Evolutionary conservation across 768 basidiomycete genomes (phyloP), one percentile per base, ranked within the genome.

Genomic region (Lactarius trivialis): DNA sequence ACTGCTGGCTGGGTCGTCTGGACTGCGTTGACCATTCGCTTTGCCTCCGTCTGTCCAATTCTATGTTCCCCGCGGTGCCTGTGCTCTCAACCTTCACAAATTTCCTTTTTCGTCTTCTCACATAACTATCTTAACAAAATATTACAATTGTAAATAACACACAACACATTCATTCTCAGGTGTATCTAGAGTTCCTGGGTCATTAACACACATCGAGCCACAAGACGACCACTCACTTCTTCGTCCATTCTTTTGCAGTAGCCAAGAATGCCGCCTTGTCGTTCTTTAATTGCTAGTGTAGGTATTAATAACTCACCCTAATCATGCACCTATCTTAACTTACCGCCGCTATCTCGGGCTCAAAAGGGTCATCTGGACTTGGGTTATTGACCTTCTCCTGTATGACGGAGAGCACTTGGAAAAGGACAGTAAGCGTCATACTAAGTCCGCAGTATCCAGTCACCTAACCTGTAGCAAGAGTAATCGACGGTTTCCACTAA

Each of bases 371-470:
- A 69, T 93, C 91, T 19, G 89, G 79, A 71, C 87, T 89, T 19
- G 91, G 91, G 71, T 93, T 91, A 72, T 92, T 92, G 55, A 93
- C 70, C 74, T 93, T 93, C 70, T 92, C 89, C 72, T 89, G 86
- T 61, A 93, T 83, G 53, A 85, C 83, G 28, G 78, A 76, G 21
- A 93, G 80, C 1, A 93, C 91, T 93, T 60, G 19, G 59, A 60
- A 34, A 30, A 48, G 7, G 4, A 4, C 12, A 12, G 21, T 48
- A 50, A 30, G 28, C 49, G 49, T 55, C 15, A 32, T 24, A 41
- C 11, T 4, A 32, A 8, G 15, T 2, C 51, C 34, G 21, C 36
- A 37, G 33, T 24, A 21, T 19, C 34, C 21, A 24, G 8, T 8
- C 64, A 5, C 8, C 80, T 60, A 65, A 86, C 90, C 87, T 54